Percentiles rank a stretch among this genome's conserved stretches.
phyloP scores from a whole-genome alignment of 768 basidiomycete genomes.

The Agaricus subrufescens region DNA sequence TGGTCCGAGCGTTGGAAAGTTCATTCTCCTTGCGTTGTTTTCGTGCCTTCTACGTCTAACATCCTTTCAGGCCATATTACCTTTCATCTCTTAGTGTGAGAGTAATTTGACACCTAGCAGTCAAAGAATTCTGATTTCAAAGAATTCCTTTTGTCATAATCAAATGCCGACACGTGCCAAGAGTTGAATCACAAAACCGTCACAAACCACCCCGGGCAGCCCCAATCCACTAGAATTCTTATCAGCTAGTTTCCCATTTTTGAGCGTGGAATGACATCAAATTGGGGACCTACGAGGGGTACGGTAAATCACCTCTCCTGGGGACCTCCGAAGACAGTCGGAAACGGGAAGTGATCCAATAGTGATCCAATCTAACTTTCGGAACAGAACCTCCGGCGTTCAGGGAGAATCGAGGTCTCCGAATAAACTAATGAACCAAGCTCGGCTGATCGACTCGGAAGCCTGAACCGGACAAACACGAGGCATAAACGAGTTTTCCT shows the following conservation, averaged over 20 bases:
- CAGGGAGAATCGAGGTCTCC: not conserved
- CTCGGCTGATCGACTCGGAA: not conserved
- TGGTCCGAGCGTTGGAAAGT: no score
- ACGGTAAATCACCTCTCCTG: not conserved
- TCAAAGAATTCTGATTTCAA: not conserved
- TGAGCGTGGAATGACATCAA: not conserved
- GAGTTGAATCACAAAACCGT: not conserved
- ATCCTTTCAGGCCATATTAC: no score
- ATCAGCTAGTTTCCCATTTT: not conserved
- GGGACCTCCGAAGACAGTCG: not conserved
- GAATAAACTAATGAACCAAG: not conserved
- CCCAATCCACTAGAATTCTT: not conserved
- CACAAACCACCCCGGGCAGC: not conserved
- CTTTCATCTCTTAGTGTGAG: not conserved
- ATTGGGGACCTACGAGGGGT: not conserved
- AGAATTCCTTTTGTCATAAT: not conserved
- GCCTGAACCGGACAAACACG: no score
- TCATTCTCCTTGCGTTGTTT: no score
- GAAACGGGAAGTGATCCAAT: not conserved
- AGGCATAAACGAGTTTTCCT: no score
- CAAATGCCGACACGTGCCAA: not conserved
- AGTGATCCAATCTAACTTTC: not conserved
- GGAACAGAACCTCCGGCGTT: not conserved
- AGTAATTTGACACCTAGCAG: not conserved
- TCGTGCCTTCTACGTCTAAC: no score